These are phyloP conservation scores for Olyra latifolia DNA, from an alignment of 176 grass and related monocot genomes.

Conservation along the genomic window DNA sequence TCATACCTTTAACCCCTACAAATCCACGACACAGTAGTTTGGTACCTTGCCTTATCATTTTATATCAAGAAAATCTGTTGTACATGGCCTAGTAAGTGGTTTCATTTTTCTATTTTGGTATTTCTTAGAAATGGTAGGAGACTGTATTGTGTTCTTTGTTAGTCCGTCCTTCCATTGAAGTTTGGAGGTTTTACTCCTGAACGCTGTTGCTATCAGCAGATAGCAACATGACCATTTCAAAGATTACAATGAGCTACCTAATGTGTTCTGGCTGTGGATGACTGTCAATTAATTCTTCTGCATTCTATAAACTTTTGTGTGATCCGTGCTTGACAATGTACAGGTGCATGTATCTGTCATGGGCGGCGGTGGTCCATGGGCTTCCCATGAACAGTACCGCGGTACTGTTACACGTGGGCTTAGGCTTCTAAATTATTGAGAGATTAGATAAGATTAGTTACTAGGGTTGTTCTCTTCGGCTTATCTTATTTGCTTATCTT, in stretches of 20 bases:
- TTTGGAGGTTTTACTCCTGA: neutral
- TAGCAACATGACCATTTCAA: neutral
- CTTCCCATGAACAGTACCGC: too few species aligned
- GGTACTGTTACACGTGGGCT: too few species aligned
- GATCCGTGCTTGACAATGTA: neutral
- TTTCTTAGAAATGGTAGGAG: neutral
- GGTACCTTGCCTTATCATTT: neutral
- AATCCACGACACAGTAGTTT: too few species aligned
- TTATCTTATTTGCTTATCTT: too few species aligned
- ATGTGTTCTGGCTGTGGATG: neutral
- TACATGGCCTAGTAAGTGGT: neutral
- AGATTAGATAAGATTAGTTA: too few species aligned
- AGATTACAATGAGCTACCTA: neutral
- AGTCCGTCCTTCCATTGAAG: neutral
- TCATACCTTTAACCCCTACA: too few species aligned
- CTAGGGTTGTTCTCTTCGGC: too few species aligned
- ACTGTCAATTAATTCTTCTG: neutral
- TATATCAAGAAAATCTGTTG: neutral
- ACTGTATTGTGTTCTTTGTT: neutral
- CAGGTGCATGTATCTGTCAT: neutral
- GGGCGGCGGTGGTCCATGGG: too few species aligned
- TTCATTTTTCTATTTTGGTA: neutral
- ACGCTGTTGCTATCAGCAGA: neutral
- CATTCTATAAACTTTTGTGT: neutral
- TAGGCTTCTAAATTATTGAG: too few species aligned